Percentiles rank a stretch among this genome's conserved stretches.
Evolutionary conservation across 2,329 filamentous ascomycete species (phyloP).

Genomic region (Pseudophaeomoniella oleicola): DNA sequence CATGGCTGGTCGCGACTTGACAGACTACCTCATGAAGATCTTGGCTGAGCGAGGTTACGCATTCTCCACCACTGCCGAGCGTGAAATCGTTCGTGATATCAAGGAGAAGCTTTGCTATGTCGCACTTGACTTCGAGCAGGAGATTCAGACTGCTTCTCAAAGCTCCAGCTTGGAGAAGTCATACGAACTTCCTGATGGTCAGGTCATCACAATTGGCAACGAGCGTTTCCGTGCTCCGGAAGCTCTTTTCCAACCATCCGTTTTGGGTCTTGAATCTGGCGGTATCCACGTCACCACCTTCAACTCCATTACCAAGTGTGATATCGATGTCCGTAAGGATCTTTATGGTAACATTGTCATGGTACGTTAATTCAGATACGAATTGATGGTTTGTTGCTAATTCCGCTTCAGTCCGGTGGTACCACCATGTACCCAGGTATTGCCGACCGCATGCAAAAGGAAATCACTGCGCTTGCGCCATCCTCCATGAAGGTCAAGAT

Average conservation of each 20-base stretch:
- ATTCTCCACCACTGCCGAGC: slow-evolving; percentile 99
- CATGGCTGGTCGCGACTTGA: slow-evolving; percentile 99
- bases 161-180: slow-evolving; percentile 99
- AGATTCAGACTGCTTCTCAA: slow-evolving; percentile 99
- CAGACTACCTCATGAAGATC: slow-evolving; percentile 99
- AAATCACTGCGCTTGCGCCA: slow-evolving; percentile 97
- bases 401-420: slow-evolving; percentile 70
- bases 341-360: slow-evolving; percentile 99
- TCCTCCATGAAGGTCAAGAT: slow-evolving; percentile 99
- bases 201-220: slow-evolving; percentile 99
- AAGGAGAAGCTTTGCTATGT: slow-evolving; percentile 99
- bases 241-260: slow-evolving; percentile 97
- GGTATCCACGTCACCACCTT: slow-evolving; percentile 99
- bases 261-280: slow-evolving; percentile 94
- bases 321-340: slow-evolving; percentile 99
- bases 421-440: slow-evolving; percentile 99
- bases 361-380: slow-evolving; percentile 47
- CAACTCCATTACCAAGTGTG: slow-evolving; percentile 99
- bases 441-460: slow-evolving; percentile 99
- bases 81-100: slow-evolving; percentile 99
- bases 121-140: slow-evolving; percentile 98
- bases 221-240: slow-evolving; percentile 99
- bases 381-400: slow-evolving; percentile 7
- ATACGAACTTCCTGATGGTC: slow-evolving; percentile 97
- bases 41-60: slow-evolving; percentile 98